Evolutionary conservation across 805 yeast species (phyloP), one percentile per base, ranked within the genome.

Genomic region (Danielozyma ontarioensis): DNA sequence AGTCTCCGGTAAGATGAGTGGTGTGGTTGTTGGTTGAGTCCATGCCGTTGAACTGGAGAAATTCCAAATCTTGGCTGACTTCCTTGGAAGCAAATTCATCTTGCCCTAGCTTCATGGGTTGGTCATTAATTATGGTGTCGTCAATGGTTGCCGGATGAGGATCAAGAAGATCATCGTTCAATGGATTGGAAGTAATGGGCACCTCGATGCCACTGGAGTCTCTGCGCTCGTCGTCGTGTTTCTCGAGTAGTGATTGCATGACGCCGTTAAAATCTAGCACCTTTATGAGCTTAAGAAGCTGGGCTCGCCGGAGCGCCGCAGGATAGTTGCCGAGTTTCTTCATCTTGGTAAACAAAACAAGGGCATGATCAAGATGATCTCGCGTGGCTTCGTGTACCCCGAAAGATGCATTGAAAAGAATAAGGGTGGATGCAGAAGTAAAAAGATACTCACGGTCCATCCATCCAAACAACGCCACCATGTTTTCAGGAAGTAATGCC

Each of bases 401-500:
- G 59, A 83, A 83, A 0, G 93, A 80, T 1, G 87, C 80, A 51
- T 80, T 83, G 53, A 82, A 83, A 27, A 83, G 62, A 12, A 83
- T 75, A 29, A 83, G 58, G 0, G 93, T 83, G 4, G 84, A 82
- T 3, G 89, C 78, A 0, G 89, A 76, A 0, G 88, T 83, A 53
- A 82, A 83, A 16, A 83, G 60, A 50, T 83, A 83, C 48, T 83
- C 94, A 46, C 94, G 67, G 51, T 83, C 94, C 90, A 83, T 83
- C 66, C 85, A 83, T 2, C 94, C 93, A 59, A 83, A 83, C 28
- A 83, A 56, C 1, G 94, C 90, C n/a, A 83, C 80, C 87, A 81
- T 80, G 43, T 81, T 82, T 36, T 80, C 83, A 0, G 83, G 85
- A 51, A 80, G 64, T 29, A 83, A 60, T 0, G 82, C 78, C 90